Evolutionary conservation across 306 rosid genomes (phyloP).

Genomic region (Alnus glutinosa): DNA sequence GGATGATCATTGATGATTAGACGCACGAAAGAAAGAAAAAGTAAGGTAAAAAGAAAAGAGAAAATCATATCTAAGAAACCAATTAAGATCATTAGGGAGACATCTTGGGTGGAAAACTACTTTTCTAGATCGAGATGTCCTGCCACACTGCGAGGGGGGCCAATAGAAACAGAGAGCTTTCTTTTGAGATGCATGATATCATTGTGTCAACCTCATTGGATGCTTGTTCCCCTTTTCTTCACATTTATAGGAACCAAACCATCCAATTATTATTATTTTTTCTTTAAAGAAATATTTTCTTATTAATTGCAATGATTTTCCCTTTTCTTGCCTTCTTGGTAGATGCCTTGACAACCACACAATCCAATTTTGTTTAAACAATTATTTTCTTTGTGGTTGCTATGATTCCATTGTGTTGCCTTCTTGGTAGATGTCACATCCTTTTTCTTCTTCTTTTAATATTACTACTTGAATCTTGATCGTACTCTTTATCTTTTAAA

Average conservation of each 20-base stretch:
- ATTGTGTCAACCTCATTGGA: conserved; percentile 32
- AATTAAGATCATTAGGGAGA: conserved; percentile 16
- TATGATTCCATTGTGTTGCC: no score
- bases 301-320: neutral
- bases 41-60: neutral
- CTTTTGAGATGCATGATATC: conserved; percentile 1
- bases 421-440: neutral
- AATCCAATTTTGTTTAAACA: neutral
- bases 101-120: conserved; percentile 22
- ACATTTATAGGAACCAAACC: neutral
- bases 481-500: neutral
- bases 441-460: neutral
- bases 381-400: neutral
- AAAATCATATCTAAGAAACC: conserved; percentile 7
- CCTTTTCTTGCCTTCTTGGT: no score
- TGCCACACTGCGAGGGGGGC: neutral
- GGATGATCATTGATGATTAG: neutral
- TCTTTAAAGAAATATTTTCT: neutral
- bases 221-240: conserved; percentile 23
- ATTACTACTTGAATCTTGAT: neutral
- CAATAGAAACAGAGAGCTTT: neutral
- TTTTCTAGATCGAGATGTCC: conserved; percentile 12
- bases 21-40: neutral
- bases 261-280: neutral
- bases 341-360: neutral